Evolutionary conservation across 2,329 filamentous ascomycete genomes (phyloP).

Genomic region (Apiospora hydei): DNA sequence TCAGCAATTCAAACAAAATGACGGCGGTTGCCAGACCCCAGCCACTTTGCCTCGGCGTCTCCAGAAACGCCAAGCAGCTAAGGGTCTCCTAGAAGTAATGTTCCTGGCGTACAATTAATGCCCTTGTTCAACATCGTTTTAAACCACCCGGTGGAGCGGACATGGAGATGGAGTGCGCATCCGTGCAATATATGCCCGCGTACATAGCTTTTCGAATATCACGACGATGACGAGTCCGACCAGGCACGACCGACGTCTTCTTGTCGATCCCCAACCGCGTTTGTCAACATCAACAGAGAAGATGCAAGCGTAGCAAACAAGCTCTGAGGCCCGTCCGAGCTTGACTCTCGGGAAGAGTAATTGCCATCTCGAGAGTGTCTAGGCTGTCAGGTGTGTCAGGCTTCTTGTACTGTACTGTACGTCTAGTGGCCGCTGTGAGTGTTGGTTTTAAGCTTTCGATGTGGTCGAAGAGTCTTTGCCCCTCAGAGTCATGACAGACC

Average conservation of each 20-base stretch:
- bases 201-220: neutral
- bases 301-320: neutral
- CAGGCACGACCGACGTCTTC: neutral
- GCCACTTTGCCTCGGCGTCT: conserved; percentile 12
- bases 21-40: conserved; percentile 8
- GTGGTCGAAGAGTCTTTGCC: conserved; percentile 13
- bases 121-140: conserved; percentile 11
- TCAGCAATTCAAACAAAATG: conserved; percentile 11
- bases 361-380: conserved; percentile 21
- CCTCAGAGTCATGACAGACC: conserved; percentile 12
- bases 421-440: neutral
- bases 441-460: conserved; percentile 14
- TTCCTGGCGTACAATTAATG: neutral
- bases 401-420: neutral
- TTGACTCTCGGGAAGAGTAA: conserved; percentile 20
- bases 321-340: conserved; percentile 21
- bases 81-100: neutral
- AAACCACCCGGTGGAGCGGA: conserved; percentile 1
- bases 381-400: conserved; percentile 4
- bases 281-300: conserved; percentile 18
- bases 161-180: conserved; percentile 10
- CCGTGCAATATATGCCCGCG: neutral
- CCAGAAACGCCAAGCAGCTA: conserved; percentile 5
- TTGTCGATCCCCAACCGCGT: neutral
- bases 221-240: too few relatives aligned